Conservation (phyloP, 106 monocot genomes). For the Phalaenopsis aphrodite region DNA sequence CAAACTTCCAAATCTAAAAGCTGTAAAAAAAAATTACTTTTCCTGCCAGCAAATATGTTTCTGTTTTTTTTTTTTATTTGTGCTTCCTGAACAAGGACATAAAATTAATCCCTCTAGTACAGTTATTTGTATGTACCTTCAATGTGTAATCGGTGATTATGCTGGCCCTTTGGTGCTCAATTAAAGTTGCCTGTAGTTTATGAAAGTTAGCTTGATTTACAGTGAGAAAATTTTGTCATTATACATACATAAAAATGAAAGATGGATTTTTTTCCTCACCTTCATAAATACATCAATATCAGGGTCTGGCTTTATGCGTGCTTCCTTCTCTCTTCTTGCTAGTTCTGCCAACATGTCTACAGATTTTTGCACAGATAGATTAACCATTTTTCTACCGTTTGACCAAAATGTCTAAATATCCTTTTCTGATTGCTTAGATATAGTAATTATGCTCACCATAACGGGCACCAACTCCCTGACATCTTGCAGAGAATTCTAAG, state of each 20-base stretch:
- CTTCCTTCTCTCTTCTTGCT: slow-evolving; percentile 9
- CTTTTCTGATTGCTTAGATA: not conserved
- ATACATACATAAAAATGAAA: not conserved
- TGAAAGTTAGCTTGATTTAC: not conserved
- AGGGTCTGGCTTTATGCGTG: slow-evolving; percentile 8
- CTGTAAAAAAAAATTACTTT: slow-evolving; percentile 3
- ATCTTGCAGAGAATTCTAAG: slow-evolving; percentile 10
- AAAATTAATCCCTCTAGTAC: not conserved
- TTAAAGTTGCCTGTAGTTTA: slow-evolving; percentile 11
- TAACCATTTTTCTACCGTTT: not conserved
- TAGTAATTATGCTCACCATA: slow-evolving; percentile 3
- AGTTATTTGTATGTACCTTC: slow-evolving; percentile 15
- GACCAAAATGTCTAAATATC: not conserved
- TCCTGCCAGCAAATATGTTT: too few relatives aligned
- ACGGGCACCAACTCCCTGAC: slow-evolving; percentile 6
- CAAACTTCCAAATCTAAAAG: slow-evolving; percentile 27
- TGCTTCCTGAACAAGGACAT: not conserved
- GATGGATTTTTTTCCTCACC: not conserved
- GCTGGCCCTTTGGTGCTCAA: slow-evolving; percentile 9
- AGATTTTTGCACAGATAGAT: not conserved
- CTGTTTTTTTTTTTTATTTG: not conserved
- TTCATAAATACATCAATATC: slow-evolving; percentile 14
- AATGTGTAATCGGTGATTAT: slow-evolving; percentile 21
- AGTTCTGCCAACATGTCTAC: slow-evolving; percentile 6
- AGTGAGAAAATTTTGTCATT: not conserved